Evolutionary conservation across 176 grass and related monocot genomes (phyloP).

Genomic region (Avena eriantha): DNA sequence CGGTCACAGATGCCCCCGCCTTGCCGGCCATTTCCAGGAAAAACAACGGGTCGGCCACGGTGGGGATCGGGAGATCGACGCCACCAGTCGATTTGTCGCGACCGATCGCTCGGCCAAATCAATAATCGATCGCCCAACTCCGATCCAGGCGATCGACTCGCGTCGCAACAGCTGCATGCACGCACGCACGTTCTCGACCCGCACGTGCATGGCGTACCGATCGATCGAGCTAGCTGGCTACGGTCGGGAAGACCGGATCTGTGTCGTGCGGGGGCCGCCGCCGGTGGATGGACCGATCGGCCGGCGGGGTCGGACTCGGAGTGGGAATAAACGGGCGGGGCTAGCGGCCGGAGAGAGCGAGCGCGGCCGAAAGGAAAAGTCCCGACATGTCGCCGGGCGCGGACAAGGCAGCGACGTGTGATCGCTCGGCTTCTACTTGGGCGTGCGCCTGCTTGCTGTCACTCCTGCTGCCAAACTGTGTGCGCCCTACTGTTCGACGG

Average conservation of each 20-base stretch:
- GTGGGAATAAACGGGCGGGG: neutral
- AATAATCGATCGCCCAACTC: no score
- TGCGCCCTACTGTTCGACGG: no score
- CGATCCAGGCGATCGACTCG: no score
- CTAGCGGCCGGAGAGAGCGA: neutral
- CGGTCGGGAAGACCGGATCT: neutral
- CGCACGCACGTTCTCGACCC: no score
- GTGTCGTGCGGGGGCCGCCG: neutral
- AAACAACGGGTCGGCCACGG: no score
- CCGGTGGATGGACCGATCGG: neutral
- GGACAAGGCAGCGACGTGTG: constrained; percentile 35
- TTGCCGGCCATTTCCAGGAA: no score
- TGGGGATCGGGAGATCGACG: no score
- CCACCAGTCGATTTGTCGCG: no score
- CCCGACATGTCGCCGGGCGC: constrained; percentile 47
- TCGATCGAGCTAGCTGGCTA: neutral
- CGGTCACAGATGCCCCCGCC: no score
- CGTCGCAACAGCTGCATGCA: no score
- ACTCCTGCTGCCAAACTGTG: no score
- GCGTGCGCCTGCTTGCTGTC: neutral
- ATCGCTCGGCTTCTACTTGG: constrained; percentile 23
- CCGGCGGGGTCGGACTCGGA: neutral
- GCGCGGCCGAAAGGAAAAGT: constrained; percentile 46
- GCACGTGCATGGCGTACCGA: neutral
- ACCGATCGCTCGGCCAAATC: no score